Base-by-base conservation (phyloP, 768 basidiomycete species). In the Boletus pseudopeckii region DNA sequence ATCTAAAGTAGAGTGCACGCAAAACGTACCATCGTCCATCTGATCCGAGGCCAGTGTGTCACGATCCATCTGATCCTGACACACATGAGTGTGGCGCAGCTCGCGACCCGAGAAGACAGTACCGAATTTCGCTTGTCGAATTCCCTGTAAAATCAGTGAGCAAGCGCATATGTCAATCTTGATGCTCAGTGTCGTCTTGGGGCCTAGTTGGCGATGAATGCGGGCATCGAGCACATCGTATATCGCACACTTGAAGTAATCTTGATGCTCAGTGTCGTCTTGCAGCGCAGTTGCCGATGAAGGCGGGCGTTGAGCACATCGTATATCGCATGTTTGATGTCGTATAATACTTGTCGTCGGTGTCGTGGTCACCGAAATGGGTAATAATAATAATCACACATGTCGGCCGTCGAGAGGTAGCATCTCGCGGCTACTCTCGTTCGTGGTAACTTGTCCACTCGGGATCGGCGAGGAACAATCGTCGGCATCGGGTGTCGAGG, bases 91-190 rank as follows among this genome's bases (percentile, higher is more conserved):
- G 22, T 50, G 3, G 44, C 53, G 44, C 2, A 41, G 54, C 54
- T 47, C 53, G 44, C 54, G 39, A 17, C 44, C 41, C 54, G 32
- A 58, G 42, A 58, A 42, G 53, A 45, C 26, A 18, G 55, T 37
- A 8, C 15, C 17, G 46, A 34, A 15, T 5, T 7, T 15, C 24
- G 10, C 26, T 47, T 22, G 26, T 4, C 8, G 9, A 18, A 4
- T 24, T 18, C 14, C 47, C 55, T 58, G 32, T 41, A 18, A 58
- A 39, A 5, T 52, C 7, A 36, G 44, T 22, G 30, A 42, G 13
- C 17, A 41, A 7, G 9, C 11, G 17, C 5, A 7, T 34, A 8
- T 28, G 15, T 47, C 15, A 28, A 28, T 28, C 28, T 28, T 28
- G 28, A 28, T 28, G 28, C 28, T 28, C 28, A 28, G 28, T 7